phyloP scores from a whole-genome alignment of 2,329 filamentous ascomycete genomes.

The Colletotrichum somersetense region DNA sequence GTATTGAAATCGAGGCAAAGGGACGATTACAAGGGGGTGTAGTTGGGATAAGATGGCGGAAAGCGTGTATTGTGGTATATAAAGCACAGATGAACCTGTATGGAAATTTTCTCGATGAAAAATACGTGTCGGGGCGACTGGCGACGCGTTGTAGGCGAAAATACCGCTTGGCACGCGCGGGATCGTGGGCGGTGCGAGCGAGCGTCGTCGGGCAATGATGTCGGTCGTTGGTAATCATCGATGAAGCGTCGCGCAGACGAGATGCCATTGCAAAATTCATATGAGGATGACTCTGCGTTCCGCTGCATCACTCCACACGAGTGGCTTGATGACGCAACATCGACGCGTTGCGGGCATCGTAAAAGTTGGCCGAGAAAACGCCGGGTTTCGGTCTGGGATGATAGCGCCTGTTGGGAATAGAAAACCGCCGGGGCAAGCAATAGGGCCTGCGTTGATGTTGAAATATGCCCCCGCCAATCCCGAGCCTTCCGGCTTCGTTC shows the following conservation, averaged over 20 bases:
- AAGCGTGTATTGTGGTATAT: background rate
- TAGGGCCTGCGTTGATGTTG: too few species aligned
- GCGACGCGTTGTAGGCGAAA: background rate
- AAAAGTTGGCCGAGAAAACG: background rate
- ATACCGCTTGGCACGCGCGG: background rate
- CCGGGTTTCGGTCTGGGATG: background rate
- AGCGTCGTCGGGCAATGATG: background rate
- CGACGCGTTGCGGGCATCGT: background rate
- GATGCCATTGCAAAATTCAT: background rate
- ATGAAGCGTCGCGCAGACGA: background rate
- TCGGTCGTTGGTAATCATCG: background rate
- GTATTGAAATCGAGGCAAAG: background rate
- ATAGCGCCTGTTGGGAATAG: background rate
- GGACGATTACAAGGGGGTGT: background rate
- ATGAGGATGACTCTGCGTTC: too few species aligned
- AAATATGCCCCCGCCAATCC: background rate
- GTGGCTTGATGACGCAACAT: background rate
- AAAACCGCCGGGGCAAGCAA: background rate
- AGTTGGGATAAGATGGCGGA: background rate
- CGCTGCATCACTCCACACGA: background rate
- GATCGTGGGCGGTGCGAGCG: background rate
- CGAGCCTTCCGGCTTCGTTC: background rate
- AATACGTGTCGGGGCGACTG: background rate
- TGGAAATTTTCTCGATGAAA: background rate
- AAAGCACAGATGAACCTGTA: background rate